Evolutionary conservation across 306 rosid species (phyloP).

Genomic region (Rubus idaeus): DNA sequence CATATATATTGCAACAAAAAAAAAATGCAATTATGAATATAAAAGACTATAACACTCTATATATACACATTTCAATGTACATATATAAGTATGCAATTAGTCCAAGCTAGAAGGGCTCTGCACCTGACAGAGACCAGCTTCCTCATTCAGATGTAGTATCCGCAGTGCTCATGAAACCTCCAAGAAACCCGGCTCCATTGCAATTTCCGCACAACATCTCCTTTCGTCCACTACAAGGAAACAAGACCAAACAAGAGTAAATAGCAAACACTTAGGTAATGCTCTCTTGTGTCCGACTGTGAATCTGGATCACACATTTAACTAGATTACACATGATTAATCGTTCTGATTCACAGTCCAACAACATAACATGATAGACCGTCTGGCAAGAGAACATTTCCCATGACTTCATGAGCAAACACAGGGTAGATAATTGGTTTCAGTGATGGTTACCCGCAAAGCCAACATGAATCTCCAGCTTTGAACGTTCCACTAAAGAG

Average conservation of each 20-base stretch:
- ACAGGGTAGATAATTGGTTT: background rate
- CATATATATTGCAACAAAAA: background rate
- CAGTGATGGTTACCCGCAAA: constrained; percentile 67
- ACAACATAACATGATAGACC: background rate
- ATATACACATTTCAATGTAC: background rate
- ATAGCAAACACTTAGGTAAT: background rate
- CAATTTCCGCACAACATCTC: constrained; percentile 80
- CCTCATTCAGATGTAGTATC: constrained; percentile 28
- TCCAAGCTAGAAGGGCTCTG: background rate
- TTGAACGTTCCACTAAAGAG: constrained; percentile 79
- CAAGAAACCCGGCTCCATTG: constrained; percentile 92
- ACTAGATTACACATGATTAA: background rate
- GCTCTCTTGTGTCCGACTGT: background rate
- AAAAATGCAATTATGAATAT: background rate
- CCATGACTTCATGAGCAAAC: background rate
- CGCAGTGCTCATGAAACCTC: constrained; percentile 87
- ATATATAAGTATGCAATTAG: background rate
- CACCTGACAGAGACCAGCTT: constrained; percentile 4
- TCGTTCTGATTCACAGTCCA: background rate
- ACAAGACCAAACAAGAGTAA: background rate
- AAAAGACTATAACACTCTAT: background rate
- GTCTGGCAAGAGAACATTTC: background rate
- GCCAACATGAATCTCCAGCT: constrained; percentile 88
- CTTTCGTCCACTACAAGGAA: constrained; percentile 69
- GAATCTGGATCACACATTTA: background rate